phyloP scores from a whole-genome alignment of 1,139 yeast genomes.

The Debaryomycetaceae sp. region DNA sequence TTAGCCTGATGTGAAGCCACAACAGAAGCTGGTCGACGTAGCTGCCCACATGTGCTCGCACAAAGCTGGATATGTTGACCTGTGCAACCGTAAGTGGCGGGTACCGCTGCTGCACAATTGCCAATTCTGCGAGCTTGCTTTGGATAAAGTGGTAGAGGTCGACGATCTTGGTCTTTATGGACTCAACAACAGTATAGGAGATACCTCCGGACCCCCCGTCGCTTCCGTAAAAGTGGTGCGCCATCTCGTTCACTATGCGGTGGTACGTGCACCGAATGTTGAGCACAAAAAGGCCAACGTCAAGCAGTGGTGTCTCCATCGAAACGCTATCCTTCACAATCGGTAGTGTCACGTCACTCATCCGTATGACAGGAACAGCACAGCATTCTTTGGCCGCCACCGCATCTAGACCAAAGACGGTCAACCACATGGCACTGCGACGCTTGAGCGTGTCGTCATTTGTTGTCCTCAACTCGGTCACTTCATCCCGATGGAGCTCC shows the following conservation, averaged over 20 bases:
- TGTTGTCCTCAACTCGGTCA: slow-evolving; percentile 34
- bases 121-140: slow-evolving; percentile 23
- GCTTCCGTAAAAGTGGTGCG: slow-evolving; percentile 23
- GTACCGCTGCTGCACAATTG: slow-evolving; percentile 7
- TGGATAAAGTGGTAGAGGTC: slow-evolving; percentile 40
- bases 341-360: slow-evolving; percentile 46
- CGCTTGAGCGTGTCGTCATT: slow-evolving; percentile 39
- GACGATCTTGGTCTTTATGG: slow-evolving; percentile 36
- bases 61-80: slow-evolving; percentile 35
- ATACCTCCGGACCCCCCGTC: slow-evolving; percentile 19
- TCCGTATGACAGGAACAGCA: slow-evolving; percentile 44
- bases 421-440: slow-evolving; percentile 56
- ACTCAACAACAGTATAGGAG: slow-evolving; percentile 19
- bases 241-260: slow-evolving; percentile 42
- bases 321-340: slow-evolving; percentile 42
- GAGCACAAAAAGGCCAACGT: slow-evolving; percentile 31
- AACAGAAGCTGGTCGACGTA: slow-evolving; percentile 47
- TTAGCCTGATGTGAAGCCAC: slow-evolving; percentile 26
- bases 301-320: slow-evolving; percentile 15
- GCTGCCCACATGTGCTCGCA: slow-evolving; percentile 40
- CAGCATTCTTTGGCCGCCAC: slow-evolving; percentile 47
- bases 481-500: slow-evolving; percentile 50
- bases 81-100: slow-evolving; percentile 26
- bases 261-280: slow-evolving; percentile 45
- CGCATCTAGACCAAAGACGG: slow-evolving; percentile 49